Conservation (phyloP, 129 eudicot species). For the Sambucus nigra region DNA sequence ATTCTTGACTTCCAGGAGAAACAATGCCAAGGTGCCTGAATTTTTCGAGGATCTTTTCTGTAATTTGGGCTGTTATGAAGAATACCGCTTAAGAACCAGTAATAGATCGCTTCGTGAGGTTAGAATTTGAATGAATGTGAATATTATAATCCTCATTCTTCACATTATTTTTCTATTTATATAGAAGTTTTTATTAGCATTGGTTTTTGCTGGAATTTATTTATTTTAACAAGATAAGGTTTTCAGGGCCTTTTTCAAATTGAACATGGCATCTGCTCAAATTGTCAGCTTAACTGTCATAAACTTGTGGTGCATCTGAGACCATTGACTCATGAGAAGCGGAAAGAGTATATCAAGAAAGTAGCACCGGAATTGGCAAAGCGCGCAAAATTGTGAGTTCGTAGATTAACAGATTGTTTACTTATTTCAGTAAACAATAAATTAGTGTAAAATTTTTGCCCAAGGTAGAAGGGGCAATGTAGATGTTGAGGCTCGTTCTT, state of each 20-base stretch:
- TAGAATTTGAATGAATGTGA: slow-evolving; percentile 12
- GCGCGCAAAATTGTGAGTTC: slow-evolving; percentile 57
- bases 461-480: too few species aligned
- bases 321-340: slow-evolving; percentile 50
- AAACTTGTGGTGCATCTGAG: slow-evolving; percentile 60
- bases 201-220: neutral
- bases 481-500: too few species aligned
- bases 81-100: slow-evolving; percentile 71
- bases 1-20: slow-evolving; percentile 40
- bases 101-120: slow-evolving; percentile 71
- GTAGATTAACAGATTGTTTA: neutral
- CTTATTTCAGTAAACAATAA: too few species aligned
- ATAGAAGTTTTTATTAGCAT: too few species aligned
- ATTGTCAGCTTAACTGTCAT: slow-evolving; percentile 73
- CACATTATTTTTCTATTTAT: neutral
- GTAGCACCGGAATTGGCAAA: slow-evolving; percentile 59
- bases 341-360: slow-evolving; percentile 45
- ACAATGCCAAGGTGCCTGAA: slow-evolving; percentile 68
- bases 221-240: slow-evolving; percentile 8
- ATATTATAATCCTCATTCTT: neutral
- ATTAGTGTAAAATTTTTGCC: too few species aligned
- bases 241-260: slow-evolving; percentile 73
- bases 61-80: slow-evolving; percentile 63
- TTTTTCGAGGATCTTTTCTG: slow-evolving; percentile 89
- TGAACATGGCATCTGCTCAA: slow-evolving; percentile 82